Conservation (phyloP, 2,329 filamentous ascomycete species). For the Daldinia sp. region DNA sequence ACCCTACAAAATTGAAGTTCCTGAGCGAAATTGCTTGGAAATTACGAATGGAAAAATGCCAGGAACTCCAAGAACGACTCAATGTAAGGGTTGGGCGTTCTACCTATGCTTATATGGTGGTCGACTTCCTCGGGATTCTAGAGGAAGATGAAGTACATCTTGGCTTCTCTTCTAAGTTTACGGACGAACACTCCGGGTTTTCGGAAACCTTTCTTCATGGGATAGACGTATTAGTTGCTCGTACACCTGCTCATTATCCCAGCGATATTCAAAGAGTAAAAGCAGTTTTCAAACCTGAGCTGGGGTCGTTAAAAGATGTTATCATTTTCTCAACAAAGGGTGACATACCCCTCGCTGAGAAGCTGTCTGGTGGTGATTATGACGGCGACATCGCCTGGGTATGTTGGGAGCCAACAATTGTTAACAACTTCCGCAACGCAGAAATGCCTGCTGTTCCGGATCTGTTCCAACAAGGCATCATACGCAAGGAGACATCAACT, state of each 20-base stretch:
- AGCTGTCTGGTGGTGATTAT: constrained; percentile 83
- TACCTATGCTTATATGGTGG: constrained; percentile 73
- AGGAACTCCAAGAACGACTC: constrained; percentile 65
- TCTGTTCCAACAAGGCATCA: constrained; percentile 61
- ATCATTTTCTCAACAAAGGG: constrained; percentile 80
- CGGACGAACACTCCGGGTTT: constrained; percentile 64
- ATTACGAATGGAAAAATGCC: constrained; percentile 65
- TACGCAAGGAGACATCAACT: constrained; percentile 62
- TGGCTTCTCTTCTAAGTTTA: constrained; percentile 74
- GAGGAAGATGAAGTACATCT: constrained; percentile 76
- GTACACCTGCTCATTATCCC: constrained; percentile 75
- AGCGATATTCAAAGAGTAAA: constrained; percentile 80
- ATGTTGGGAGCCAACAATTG: constrained; percentile 77
- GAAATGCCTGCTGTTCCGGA: constrained; percentile 60
- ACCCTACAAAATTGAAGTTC: constrained; percentile 60
- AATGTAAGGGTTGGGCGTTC: constrained; percentile 72
- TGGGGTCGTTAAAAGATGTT: constrained; percentile 80
- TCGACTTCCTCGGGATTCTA: constrained; percentile 73
- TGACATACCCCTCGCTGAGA: constrained; percentile 71
- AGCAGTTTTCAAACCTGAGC: constrained; percentile 67
- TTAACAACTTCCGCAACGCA: constrained; percentile 74
- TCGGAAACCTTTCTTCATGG: constrained; percentile 66
- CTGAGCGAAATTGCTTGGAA: constrained; percentile 62
- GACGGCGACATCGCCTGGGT: constrained; percentile 85
- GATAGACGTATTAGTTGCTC: constrained; percentile 73